A percentile compares a stretch with the other conserved stretches of the same genome.
These are phyloP conservation scores for Hypomyces rosellus DNA, from an alignment of 2,329 filamentous ascomycete species.

Conservation along the genomic window DNA sequence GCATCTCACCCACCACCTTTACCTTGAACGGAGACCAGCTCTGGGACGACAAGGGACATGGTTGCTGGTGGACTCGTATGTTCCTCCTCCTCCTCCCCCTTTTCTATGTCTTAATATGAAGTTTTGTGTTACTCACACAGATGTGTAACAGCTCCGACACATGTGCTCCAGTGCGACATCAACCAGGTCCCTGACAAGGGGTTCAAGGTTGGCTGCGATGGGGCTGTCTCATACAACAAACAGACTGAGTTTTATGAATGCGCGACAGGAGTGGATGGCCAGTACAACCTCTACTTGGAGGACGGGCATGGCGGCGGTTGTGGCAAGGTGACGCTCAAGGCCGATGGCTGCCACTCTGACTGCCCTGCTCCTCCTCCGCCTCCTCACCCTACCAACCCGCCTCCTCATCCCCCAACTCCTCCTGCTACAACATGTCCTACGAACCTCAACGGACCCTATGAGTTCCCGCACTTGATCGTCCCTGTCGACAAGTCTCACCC, in stretches of 20 bases:
- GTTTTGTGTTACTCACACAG: slow-evolving; percentile 4
- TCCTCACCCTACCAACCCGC: slow-evolving; percentile 12
- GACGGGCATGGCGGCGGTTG: slow-evolving; percentile 38
- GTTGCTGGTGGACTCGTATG: slow-evolving; percentile 58
- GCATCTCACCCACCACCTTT: slow-evolving; percentile 42
- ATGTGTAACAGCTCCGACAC: slow-evolving; percentile 40
- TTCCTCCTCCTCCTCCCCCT: slow-evolving; percentile 10
- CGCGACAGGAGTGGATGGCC: slow-evolving; percentile 43
- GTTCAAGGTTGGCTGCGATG: slow-evolving; percentile 49
- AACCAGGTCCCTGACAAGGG: slow-evolving; percentile 45
- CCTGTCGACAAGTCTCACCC: slow-evolving; percentile 51
- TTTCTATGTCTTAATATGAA: background rate
- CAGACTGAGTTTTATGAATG: slow-evolving; percentile 54
- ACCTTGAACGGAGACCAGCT: slow-evolving; percentile 50
- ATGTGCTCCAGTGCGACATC: slow-evolving; percentile 55
- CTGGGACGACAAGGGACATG: slow-evolving; percentile 48
- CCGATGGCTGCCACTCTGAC: slow-evolving; percentile 29
- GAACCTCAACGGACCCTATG: slow-evolving; percentile 38
- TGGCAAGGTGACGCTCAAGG: slow-evolving; percentile 39
- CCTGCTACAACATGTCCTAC: slow-evolving; percentile 33
- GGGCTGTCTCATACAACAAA: slow-evolving; percentile 45
- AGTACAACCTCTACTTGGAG: slow-evolving; percentile 49
- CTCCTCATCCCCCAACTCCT: slow-evolving; percentile 10
- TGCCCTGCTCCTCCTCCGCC: slow-evolving; percentile 15
- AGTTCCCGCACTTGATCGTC: slow-evolving; percentile 58